Conservation (phyloP, 2,329 filamentous ascomycete species). For the Intubia oerlemansii region DNA sequence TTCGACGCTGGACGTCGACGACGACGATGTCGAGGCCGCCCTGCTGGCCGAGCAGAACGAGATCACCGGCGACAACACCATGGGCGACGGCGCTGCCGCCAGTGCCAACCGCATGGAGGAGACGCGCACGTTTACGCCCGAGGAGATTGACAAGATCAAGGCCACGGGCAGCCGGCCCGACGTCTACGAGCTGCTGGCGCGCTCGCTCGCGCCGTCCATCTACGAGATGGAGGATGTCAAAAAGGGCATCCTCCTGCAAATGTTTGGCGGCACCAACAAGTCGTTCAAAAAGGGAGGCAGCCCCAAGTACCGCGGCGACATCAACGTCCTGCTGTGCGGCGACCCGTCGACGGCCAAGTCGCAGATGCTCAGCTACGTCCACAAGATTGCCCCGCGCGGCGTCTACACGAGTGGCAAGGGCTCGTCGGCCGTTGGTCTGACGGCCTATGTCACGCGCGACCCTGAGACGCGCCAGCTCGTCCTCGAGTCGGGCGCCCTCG, state of each 20-base stretch:
- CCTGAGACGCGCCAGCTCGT: slow-evolving; percentile 64
- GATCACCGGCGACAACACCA: slow-evolving; percentile 4
- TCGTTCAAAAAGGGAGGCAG: slow-evolving; percentile 91
- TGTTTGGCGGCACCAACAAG: slow-evolving; percentile 97
- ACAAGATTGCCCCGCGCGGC: slow-evolving; percentile 85
- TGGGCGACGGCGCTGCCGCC: too few species aligned
- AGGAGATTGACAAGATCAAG: slow-evolving; percentile 79
- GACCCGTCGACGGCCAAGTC: slow-evolving; percentile 95
- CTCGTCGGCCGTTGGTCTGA: slow-evolving; percentile 62
- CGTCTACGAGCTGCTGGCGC: slow-evolving; percentile 78
- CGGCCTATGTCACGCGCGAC: slow-evolving; percentile 61
- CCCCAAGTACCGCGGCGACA: slow-evolving; percentile 88
- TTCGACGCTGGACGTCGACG: slow-evolving; percentile 58
- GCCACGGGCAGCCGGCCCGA: slow-evolving; percentile 60
- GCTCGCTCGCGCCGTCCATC: slow-evolving; percentile 82
- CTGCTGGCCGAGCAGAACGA: slow-evolving; percentile 17
- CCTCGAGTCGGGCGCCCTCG: slow-evolving; percentile 58
- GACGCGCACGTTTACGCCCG: slow-evolving; percentile 58
- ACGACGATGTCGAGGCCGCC: slow-evolving; percentile 32
- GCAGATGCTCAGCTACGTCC: slow-evolving; percentile 80
- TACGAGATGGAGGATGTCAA: slow-evolving; percentile 98
- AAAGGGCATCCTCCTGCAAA: slow-evolving; percentile 88
- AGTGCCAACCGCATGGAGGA: slow-evolving; percentile 63
- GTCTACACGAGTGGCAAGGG: slow-evolving; percentile 69
- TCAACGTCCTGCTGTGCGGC: slow-evolving; percentile 90